Conservation (phyloP, 768 basidiomycete species). For the Mycena epipterygia region DNA sequence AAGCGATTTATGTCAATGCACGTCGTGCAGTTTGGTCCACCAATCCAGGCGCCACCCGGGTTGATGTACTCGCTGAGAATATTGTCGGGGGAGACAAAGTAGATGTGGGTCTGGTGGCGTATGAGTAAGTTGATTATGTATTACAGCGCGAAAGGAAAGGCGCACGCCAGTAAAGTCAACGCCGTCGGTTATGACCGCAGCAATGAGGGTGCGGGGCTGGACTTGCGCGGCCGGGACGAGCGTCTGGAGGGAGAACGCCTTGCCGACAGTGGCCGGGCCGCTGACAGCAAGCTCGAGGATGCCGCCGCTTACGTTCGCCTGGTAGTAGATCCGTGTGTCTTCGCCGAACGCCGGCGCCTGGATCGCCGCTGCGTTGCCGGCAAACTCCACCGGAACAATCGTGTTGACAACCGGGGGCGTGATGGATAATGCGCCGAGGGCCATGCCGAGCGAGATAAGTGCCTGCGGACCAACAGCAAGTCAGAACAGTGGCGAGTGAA, state of each 20-base stretch:
- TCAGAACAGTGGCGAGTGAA: slow-evolving; percentile 20
- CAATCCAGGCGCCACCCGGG: slow-evolving; percentile 14
- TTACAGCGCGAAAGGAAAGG: slow-evolving; percentile 8
- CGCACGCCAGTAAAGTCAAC: slow-evolving; percentile 7
- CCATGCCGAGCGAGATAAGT: slow-evolving; percentile 13
- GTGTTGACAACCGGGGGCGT: slow-evolving; percentile 15
- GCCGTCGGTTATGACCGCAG: slow-evolving; percentile 12
- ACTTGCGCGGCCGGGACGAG: slow-evolving; percentile 23
- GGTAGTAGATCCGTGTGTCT: slow-evolving; percentile 24
- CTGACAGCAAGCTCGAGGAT: slow-evolving; percentile 18
- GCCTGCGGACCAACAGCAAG: slow-evolving; percentile 18
- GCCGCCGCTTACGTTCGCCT: slow-evolving; percentile 10
- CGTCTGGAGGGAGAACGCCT: slow-evolving; percentile 6
- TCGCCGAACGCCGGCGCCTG: slow-evolving; percentile 17
- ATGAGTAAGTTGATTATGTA: slow-evolving; percentile 4
- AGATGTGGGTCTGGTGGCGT: slow-evolving; percentile 15
- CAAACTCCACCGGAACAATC: slow-evolving; percentile 17
- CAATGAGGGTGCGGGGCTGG: slow-evolving; percentile 17
- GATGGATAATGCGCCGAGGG: slow-evolving; percentile 15
- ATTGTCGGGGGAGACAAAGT: slow-evolving; percentile 13
- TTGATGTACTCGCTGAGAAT: slow-evolving; percentile 27
- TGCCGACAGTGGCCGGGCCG: slow-evolving; percentile 15
- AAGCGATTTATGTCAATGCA: slow-evolving; percentile 9
- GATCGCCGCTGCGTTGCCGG: slow-evolving; percentile 13
- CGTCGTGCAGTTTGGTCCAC: slow-evolving; percentile 12